Base-by-base conservation (phyloP, 2,329 filamentous ascomycete species). In the Polytolypa hystricis region DNA sequence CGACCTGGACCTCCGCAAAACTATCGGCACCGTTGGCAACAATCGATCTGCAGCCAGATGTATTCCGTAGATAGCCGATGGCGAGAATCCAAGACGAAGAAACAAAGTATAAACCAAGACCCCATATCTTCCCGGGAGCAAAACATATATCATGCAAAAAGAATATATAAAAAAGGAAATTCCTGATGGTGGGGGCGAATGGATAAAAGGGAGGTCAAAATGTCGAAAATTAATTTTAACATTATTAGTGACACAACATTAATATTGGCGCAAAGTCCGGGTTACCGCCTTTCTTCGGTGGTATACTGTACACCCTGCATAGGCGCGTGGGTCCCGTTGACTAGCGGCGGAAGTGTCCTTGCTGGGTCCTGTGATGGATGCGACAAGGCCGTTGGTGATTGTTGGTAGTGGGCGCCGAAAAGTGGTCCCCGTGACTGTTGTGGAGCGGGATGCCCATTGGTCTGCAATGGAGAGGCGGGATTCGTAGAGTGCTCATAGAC, bases 271-370 rank as follows among this genome's bases (percentile, higher is more conserved):
- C 11, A 39, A 43, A 37, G n/a, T n/a, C n/a, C n/a, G 40, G 31
- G 37, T 47, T 57, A 65, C 40, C 64, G 59, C 41, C 61, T 55
- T 37, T 65, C 64, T 39, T 67, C 64, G n/a, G 60, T 61, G 48
- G n/a, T n/a, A n/a, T 69, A 69, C 45, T 69, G 64, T 27, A 69
- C 60, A 11, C 66, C 66, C 50, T 69, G 66, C 66, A 69, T 69
- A 9, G 60, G 56, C 11, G 60, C 61, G 15, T 54, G 48, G 2
- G 59, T 55, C 6, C 60, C 60, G 46, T 65, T 67, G 49, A 65
- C 58, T 11, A 69, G 49, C 4, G 65, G 65, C 27, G 65, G 65
- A 4, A 69, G 48, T 4, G 65, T 67, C 27, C 65, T 59, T 26
- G 64, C 57, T 38, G 64, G 59, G 23, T 68, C 65, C 14, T 55